Evolutionary conservation across 768 basidiomycete genomes (phyloP), one percentile per base, ranked within the genome.

Genomic region (Boletellus sp.): DNA sequence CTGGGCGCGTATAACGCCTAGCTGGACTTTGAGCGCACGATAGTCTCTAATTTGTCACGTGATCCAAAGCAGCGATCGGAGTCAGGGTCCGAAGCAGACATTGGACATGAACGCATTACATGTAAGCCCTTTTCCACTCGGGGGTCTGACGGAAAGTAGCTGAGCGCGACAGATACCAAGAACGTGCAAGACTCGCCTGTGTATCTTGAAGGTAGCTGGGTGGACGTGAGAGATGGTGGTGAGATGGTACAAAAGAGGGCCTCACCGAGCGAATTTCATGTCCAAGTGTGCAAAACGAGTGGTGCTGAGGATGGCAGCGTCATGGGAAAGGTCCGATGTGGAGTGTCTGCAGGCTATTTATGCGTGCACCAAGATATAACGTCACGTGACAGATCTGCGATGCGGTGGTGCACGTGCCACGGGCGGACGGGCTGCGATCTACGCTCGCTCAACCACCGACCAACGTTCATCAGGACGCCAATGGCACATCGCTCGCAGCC

Each of bases 11-110:
- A 87, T 80, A 3, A 76, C 74, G 9, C 74, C 72, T 13, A 90
- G 84, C 19, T 75, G 73, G 56, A 85, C 87, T 66, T 90, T 90
- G n/a, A 90, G 77, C 12, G 78, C 79, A 3, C 81, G 78, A 61
- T 90, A 90, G 63, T 90, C 80, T 59, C 87, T 90, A 54, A n/a
- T n/a, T n/a, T n/a, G n/a, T n/a, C n/a, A n/a, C n/a, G n/a, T n/a
- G n/a, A n/a, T n/a, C n/a, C n/a, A n/a, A n/a, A n/a, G n/a, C 37
- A 36, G 37, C 26, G 13, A 6, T 31, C 11, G 16, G 32, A 8
- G 41, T 46, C 40, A 51, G 48, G 4, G 16, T 4, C 12, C 23
- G 36, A 40, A 26, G 13, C 19, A 24, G 40, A 45, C 17, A 19
- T 13, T 11, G 39, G 32, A 44, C 26, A 20, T 20, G 20, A 26